phyloP scores from a whole-genome alignment of 441 rosid species.

The Melastoma candidum region DNA sequence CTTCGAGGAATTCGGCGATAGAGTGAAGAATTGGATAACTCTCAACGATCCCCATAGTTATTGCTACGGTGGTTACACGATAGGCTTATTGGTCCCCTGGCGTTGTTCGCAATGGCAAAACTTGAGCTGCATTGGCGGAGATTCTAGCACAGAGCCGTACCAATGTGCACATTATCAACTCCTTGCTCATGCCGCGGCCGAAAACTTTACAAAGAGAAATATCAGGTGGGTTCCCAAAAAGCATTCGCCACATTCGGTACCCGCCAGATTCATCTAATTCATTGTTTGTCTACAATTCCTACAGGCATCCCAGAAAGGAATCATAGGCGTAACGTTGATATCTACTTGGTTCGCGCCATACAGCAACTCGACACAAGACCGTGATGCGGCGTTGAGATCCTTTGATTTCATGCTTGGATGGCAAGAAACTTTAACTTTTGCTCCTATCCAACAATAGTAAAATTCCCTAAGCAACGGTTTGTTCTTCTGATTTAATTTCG shows the following conservation, averaged over 20 bases:
- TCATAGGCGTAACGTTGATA: constrained; percentile 7
- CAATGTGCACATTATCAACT: constrained; percentile 2
- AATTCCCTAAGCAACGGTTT: no score
- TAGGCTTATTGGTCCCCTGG: background rate
- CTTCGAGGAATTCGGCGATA: constrained; percentile 14
- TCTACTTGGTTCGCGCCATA: constrained; percentile 9
- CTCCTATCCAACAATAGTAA: no score
- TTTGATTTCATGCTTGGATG: constrained; percentile 14
- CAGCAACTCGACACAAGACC: background rate
- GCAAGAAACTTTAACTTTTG: background rate
- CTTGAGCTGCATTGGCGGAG: constrained; percentile 11
- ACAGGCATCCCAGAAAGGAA: constrained; percentile 11
- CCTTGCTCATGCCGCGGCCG: constrained; percentile 13
- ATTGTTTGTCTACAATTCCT: background rate
- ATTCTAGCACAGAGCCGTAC: constrained; percentile 9
- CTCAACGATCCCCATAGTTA: constrained; percentile 4
- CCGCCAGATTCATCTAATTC: no score
- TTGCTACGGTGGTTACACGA: background rate
- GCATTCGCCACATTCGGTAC: background rate
- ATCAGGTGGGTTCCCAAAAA: constrained; percentile 4
- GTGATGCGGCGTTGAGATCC: constrained; percentile 2
- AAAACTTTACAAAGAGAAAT: constrained; percentile 9
- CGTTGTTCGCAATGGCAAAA: constrained; percentile 13
- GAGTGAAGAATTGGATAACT: constrained; percentile 13
- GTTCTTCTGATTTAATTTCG: background rate